Evolutionary conservation across 2,329 filamentous ascomycete genomes (phyloP).

Genomic region (Aulographum hederae): DNA sequence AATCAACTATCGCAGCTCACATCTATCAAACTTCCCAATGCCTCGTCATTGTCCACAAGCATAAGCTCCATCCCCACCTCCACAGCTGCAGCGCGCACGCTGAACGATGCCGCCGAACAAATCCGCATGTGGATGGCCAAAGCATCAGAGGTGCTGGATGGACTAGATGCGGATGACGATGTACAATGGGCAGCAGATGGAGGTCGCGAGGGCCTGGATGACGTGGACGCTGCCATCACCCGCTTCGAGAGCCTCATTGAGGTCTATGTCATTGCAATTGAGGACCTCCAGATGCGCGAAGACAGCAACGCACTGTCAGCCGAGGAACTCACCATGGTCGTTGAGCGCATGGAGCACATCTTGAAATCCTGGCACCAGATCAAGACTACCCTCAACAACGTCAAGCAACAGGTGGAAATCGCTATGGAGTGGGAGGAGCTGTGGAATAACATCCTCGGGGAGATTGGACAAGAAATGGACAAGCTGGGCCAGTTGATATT

Average conservation of each 20-base stretch:
- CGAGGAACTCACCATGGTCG: conserved; percentile 55
- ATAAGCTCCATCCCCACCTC: conserved; percentile 75
- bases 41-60: conserved; percentile 62
- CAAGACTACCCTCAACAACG: conserved; percentile 53
- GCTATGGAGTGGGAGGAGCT: conserved; percentile 99
- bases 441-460: conserved; percentile 83
- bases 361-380: conserved; percentile 72
- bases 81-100: conserved; percentile 61
- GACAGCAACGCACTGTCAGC: conserved; percentile 58
- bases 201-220: conserved; percentile 60
- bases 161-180: conserved; percentile 87
- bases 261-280: conserved; percentile 86
- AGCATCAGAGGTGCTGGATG: conserved; percentile 72
- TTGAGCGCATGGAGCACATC: conserved; percentile 79
- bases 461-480: conserved; percentile 80
- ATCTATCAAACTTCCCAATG: conserved; percentile 73
- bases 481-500: conserved; percentile 68
- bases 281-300: conserved; percentile 61
- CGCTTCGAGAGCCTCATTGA: conserved; percentile 81
- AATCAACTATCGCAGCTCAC: conserved; percentile 87
- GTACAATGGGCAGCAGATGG: conserved; percentile 91
- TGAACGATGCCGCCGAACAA: conserved; percentile 77
- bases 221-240: conserved; percentile 50
- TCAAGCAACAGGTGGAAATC: conserved; percentile 83
- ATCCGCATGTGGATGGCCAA: conserved; percentile 90